phyloP scores from a whole-genome alignment of 1,139 yeast genomes.

The Candida neerlandica region DNA sequence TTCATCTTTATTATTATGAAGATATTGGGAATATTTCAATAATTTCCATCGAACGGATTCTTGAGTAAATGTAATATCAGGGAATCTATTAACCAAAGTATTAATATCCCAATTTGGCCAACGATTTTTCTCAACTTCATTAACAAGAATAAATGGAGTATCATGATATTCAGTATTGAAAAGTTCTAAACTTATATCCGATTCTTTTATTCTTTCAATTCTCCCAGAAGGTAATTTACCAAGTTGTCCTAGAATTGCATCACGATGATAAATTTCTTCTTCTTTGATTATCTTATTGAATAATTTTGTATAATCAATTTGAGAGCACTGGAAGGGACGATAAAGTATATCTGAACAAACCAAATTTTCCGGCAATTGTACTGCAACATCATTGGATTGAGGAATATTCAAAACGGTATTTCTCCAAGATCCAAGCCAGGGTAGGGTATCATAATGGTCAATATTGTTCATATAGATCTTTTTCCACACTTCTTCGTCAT shows the following conservation, averaged over 20 bases:
- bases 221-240: constrained; percentile 35
- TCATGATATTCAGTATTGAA: constrained; percentile 53
- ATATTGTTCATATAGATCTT: constrained; percentile 45
- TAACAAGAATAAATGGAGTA: constrained; percentile 69
- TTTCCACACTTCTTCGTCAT: constrained; percentile 82
- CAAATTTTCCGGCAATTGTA: constrained; percentile 39
- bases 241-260: constrained; percentile 20
- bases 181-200: constrained; percentile 36
- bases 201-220: constrained; percentile 50
- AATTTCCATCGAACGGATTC: constrained; percentile 86
- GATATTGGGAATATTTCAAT: constrained; percentile 60
- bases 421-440: constrained; percentile 85
- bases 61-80: constrained; percentile 69
- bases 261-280: constrained; percentile 39
- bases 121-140: constrained; percentile 35
- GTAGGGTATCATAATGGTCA: constrained; percentile 16
- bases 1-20: constrained; percentile 67
- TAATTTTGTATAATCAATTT: constrained; percentile 56
- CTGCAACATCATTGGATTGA: constrained; percentile 35
- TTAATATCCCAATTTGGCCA: constrained; percentile 75
- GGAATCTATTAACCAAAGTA: constrained; percentile 52
- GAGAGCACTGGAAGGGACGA: constrained; percentile 79
- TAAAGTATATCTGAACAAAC: constrained; percentile 64
- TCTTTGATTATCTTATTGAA: constrained; percentile 52
- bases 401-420: constrained; percentile 50